Evolutionary conservation across 2,329 filamentous ascomycete genomes (phyloP), one percentile per base, ranked within the genome.

Genomic region (Calonectria montana): DNA sequence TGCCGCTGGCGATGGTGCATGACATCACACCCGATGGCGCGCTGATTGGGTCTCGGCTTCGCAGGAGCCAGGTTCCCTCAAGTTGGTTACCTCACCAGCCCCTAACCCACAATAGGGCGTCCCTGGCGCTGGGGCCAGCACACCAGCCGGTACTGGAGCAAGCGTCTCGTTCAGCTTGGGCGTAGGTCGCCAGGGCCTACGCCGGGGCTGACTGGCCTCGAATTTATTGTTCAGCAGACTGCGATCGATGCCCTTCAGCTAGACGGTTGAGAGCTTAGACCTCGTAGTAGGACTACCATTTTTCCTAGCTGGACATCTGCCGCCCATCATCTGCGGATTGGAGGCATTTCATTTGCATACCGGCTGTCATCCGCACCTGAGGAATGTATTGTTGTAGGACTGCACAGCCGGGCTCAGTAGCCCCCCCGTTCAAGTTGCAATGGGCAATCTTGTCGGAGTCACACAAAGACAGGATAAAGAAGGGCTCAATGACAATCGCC

Each of bases 1-100:
- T 66, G 68, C 53, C 43, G 50, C 53, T 61, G 29, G 65, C 43
- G 35, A 37, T 66, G 62, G 69, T 47, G 69, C 64, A 71, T 71
- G 69, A 71, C 69, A 71, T 71, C 69, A 71, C 69, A 55, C 18
- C 21, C 39, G 64, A 67, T 67, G 47, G 64, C 43, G 62, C 64
- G 55, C 65, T 71, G 64, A 67, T 71, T 71, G 69, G 64, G 47
- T 50, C 64, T 37, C 47, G 48, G 65, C 29, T 39, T 59, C 47
- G 57, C 55, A 63, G 41, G 62, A 59, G 18, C 31, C 35, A 31
- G 39, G 43, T 35, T 53, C 43, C 67, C 48, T 65, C 53, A 59
- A 48, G 63, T 39, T 55, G 55, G 61, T 70, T 29, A 65, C 67
- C 62, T 61, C 62, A 65, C 63, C 23, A 61, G 61, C 61, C 57